Evolutionary conservation across 2,329 filamentous ascomycete species (phyloP), one percentile per base, ranked within the genome.

Genomic region (Cytospora chrysosperma): DNA sequence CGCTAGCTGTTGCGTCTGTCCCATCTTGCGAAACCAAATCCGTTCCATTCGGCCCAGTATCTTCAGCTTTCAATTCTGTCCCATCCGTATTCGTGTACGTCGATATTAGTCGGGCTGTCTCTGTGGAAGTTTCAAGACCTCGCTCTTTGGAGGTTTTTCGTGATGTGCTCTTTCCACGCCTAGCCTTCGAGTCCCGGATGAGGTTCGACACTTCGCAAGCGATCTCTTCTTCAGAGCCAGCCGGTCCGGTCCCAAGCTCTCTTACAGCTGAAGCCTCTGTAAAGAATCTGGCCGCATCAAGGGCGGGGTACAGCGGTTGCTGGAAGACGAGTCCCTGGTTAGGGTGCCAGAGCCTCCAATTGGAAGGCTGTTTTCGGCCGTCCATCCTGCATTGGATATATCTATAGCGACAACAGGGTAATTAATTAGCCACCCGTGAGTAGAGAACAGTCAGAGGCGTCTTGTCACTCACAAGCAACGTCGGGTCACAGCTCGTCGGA

Each of bases 301-400:
- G 66, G 21, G 63, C 64, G 3, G 70, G 71, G 58, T 70, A 71
- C 19, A 69, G 62, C 2, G 67, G 67, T n/a, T 56, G 66, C 34
- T 59, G 68, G 65, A 79, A 80, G 3, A 77, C 71, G 59, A 79
- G 74, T 43, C 77, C 76, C 60, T 73, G 70, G n/a, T 68, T 71
- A 5, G 74, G 72, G 59, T 73, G 72, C 78, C 78, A 80, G 30
- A 73, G 68, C 56, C 71, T 72, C 54, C 67, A 68, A 37, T 64
- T 65, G 5, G 64, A 49, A 55, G 65, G 56, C 5, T 56, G 50
- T 32, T 56, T 60, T 28, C 57, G 27, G 24, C 52, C 32, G 37
- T 43, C 61, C 69, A 70, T 70, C 32, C 27, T 70, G 43, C 21
- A 12, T 24, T 12, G 21, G n/a, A 5, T 54, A 59, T 52, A 52